Percentiles rank a stretch among this genome's conserved stretches.
These are phyloP conservation scores for Marasmius oreades DNA, from an alignment of 1,284 basidiomycete genomes.

Conservation along the genomic window DNA sequence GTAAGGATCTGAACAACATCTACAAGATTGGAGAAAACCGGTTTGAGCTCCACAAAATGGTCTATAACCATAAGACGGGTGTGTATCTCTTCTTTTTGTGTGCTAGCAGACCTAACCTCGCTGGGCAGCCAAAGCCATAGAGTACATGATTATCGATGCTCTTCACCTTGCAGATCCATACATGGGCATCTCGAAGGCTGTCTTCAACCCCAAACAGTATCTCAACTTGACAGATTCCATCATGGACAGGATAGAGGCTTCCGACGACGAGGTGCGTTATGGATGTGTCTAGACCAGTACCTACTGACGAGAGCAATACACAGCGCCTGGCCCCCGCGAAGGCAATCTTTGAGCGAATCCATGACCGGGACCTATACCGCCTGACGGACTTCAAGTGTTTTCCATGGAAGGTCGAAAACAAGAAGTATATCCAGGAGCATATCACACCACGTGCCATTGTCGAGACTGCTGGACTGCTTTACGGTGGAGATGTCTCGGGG, in stretches of 20 bases:
- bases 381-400: conserved; percentile 67
- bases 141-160: conserved; percentile 77
- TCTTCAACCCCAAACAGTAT: conserved; percentile 57
- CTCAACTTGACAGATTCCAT: conserved; percentile 67
- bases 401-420: conserved; percentile 36
- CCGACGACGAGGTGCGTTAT: conserved; percentile 40
- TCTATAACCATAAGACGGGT: conserved; percentile 79
- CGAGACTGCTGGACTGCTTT: conserved; percentile 36
- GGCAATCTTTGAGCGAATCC: conserved; percentile 57
- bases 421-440: conserved; percentile 32
- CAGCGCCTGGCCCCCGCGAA: conserved; percentile 61
- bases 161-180: conserved; percentile 60
- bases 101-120: too few relatives aligned
- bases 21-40: conserved; percentile 70
- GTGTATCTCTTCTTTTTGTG: neutral
- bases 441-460: conserved; percentile 58
- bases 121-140: conserved; percentile 71
- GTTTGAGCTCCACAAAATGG: conserved; percentile 71
- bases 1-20: conserved; percentile 73
- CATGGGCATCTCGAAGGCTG: conserved; percentile 53
- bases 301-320: neutral
- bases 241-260: conserved; percentile 53
- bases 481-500: conserved; percentile 24
- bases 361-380: conserved; percentile 61
- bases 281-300: neutral